Base-by-base conservation (phyloP, 2,329 filamentous ascomycete genomes). In the Colletotrichum higginsianum region DNA sequence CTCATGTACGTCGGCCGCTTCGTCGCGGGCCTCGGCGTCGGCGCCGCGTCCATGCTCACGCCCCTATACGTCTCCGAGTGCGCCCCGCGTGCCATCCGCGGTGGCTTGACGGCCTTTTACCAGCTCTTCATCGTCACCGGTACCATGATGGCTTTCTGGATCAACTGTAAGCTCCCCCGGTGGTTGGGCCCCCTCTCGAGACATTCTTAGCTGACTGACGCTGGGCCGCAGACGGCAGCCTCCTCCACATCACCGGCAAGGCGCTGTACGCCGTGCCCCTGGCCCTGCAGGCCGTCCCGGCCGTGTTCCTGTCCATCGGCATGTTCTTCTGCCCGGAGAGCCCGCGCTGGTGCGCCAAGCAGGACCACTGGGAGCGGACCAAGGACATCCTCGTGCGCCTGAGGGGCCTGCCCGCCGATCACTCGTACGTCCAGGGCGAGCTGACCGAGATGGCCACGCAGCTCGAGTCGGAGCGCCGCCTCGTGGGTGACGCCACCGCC, bases 361-460 rank as follows among this genome's bases (percentile, higher is more conserved):
- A 89, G 75, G 91, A 93, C 75, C 86, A 90, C 74, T 93, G 90
- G 90, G 91, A 93, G 71, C 84, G 88, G 50, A 89, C 91, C 1
- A 87, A 86, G 3, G 72, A 71, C 0, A 86, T 90, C 21, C 85
- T 94, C 8, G 84, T 87, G 23, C 83, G 80, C 47, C 84, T 94
- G 50, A 77, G 82, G 69, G 76, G 86, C 60, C 83, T 93, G 8
- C 87, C 89, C 0, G 74, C 82, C 15, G 81, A 85, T 11, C 88
- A 90, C 62, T 83, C 84, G 1, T 91, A 90, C 71, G 80, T 91
- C 23, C 84, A 87, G 61, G 84, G 85, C 2, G 90, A 92, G 77
- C 86, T 92, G 67, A 83, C 85, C 46, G 89, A 91, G 75, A 92
- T 92, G 78, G 84, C 86, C 38, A 82, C 84, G 5, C 88, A 91